Conservation (phyloP, 2,329 filamentous ascomycete species). For the Blastomyces silverae region DNA sequence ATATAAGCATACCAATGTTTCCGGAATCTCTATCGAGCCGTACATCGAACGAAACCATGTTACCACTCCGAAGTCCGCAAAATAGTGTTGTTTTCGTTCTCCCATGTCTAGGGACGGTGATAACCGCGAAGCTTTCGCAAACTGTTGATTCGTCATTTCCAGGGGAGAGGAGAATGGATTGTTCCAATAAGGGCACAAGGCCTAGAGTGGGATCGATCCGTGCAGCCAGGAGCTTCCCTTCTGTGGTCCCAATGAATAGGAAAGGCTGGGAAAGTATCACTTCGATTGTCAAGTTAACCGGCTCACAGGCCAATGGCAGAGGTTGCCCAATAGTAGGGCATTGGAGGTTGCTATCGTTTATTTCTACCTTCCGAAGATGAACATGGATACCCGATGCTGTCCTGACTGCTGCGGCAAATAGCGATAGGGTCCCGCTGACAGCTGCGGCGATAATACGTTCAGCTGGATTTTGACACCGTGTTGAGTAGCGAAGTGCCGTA, state of each 20-base stretch:
- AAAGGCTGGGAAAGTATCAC: conserved; percentile 25
- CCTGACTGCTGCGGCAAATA: conserved; percentile 29
- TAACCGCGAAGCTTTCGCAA: conserved; percentile 32
- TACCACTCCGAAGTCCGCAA: conserved; percentile 44
- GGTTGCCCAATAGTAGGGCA: conserved; percentile 25
- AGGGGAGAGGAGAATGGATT: conserved; percentile 23
- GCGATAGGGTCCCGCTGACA: conserved; percentile 27
- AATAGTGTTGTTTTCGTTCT: conserved; percentile 29
- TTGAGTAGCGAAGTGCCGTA: conserved; percentile 21
- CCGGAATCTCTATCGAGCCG: conserved; percentile 20
- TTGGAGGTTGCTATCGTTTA: conserved; percentile 19
- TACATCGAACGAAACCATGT: conserved; percentile 31
- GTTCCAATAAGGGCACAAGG: conserved; percentile 25
- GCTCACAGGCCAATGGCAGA: conserved; percentile 30
- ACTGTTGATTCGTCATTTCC: conserved; percentile 30
- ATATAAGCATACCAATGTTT: conserved; percentile 27
- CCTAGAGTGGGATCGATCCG: conserved; percentile 26
- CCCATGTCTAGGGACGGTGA: conserved; percentile 23
- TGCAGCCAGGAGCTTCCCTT: conserved; percentile 31
- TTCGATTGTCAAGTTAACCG: conserved; percentile 33
- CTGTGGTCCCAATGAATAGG: conserved; percentile 38
- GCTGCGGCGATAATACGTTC: conserved; percentile 30
- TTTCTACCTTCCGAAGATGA: conserved; percentile 26
- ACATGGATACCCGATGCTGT: conserved; percentile 27
- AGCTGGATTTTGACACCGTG: conserved; percentile 22